phyloP scores from a whole-genome alignment of 495 filamentous ascomycete species.

The Penicillium fimorum region DNA sequence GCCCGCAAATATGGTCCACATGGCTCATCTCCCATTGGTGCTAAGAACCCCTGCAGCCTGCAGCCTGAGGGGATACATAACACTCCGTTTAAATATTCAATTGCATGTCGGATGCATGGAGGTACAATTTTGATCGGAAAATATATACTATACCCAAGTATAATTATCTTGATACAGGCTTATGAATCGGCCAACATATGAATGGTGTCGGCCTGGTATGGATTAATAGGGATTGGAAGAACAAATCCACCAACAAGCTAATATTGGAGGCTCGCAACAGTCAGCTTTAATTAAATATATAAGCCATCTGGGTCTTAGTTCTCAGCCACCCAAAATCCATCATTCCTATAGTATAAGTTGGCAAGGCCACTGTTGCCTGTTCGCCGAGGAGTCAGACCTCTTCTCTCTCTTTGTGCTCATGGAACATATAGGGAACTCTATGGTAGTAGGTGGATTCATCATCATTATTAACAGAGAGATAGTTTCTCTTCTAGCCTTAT shows the following conservation, averaged over 20 bases:
- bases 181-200: not conserved
- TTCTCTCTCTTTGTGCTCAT: too few species aligned
- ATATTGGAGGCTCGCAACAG: not conserved
- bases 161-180: not conserved
- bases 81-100: not conserved
- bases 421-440: too few species aligned
- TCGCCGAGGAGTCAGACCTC: too few species aligned
- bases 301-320: not conserved
- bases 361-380: too few species aligned
- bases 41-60: not conserved
- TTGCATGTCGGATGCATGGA: not conserved
- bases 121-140: not conserved
- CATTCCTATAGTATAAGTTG: too few species aligned
- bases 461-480: too few species aligned
- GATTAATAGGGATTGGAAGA: not conserved
- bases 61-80: not conserved
- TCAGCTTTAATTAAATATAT: not conserved
- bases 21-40: not conserved
- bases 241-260: not conserved
- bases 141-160: not conserved
- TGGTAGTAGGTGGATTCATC: too few species aligned
- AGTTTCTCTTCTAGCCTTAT: too few species aligned
- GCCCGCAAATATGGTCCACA: not conserved
- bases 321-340: not conserved
- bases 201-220: not conserved